A percentile compares a stretch with the other conserved stretches of the same genome.
Evolutionary conservation across 2,329 filamentous ascomycete genomes (phyloP).

Genomic region (Shiraia sp.): DNA sequence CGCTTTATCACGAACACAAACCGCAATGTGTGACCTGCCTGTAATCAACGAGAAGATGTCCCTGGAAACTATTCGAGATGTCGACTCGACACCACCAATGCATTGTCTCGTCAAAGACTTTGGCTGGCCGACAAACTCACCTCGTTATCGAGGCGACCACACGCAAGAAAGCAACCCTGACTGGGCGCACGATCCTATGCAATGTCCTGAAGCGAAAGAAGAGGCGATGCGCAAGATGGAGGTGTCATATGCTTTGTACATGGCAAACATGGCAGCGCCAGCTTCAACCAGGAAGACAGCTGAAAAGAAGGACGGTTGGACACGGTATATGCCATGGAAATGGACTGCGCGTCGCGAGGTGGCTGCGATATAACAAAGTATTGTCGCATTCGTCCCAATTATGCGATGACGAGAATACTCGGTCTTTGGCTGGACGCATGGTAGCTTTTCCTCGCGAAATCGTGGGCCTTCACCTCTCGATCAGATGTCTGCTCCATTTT

Average conservation of each 20-base stretch:
- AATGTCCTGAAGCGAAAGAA: slow-evolving; percentile 22
- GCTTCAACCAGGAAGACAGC: background rate
- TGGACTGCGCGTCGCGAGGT: slow-evolving; percentile 2
- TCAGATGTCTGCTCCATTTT: too few species aligned
- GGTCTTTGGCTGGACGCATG: background rate
- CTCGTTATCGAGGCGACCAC: slow-evolving; percentile 30
- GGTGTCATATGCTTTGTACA: slow-evolving; percentile 26
- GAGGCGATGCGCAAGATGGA: slow-evolving; percentile 29
- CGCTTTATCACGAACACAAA: slow-evolving; percentile 6
- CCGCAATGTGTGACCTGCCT: slow-evolving; percentile 9
- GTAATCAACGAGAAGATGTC: slow-evolving; percentile 17
- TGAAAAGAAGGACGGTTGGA: slow-evolving; percentile 22
- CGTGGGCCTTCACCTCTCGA: too few species aligned
- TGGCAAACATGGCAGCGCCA: slow-evolving; percentile 18
- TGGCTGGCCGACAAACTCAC: slow-evolving; percentile 24
- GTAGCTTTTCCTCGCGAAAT: background rate
- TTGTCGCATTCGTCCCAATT: too few species aligned
- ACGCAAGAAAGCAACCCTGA: slow-evolving; percentile 32
- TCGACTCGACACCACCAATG: slow-evolving; percentile 6
- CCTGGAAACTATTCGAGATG: slow-evolving; percentile 3
- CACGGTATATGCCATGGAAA: slow-evolving; percentile 19
- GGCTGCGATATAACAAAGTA: background rate
- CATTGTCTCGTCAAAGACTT: slow-evolving; percentile 25
- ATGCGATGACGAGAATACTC: too few species aligned
- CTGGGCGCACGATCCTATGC: slow-evolving; percentile 26